Evolutionary conservation across 805 yeast genomes (phyloP), one percentile per base, ranked within the genome.

Genomic region (Ascoidea tarda): DNA sequence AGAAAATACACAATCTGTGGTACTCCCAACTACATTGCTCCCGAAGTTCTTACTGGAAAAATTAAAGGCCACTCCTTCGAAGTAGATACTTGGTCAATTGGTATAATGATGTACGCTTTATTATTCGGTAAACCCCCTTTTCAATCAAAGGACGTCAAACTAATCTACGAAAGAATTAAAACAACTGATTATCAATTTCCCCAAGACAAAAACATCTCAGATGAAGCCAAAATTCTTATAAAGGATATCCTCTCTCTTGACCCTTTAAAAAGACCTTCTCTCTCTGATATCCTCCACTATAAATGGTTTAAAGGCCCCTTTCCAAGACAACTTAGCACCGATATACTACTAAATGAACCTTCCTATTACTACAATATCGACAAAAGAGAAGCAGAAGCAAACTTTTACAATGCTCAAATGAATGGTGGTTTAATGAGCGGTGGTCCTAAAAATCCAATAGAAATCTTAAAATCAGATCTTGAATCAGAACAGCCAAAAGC

Each of bases 11-110:
- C 99, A 48, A 87, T 93, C 53, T 93, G 99, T 68, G 99, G 99
- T 52, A 93, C 99, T 31, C 99, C 99, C 55, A 93, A 93, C 69
- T 93, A 93, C 66, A 93, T 93, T 64, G 97, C 99, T 0, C 99
- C 99, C 6, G 99, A 93, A 71, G 96, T 93, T 28, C 75, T 93
- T 58, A 86, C 89, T 46, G 95, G 96, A 33, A 88, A 88, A 61
- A 78, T 74, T 52, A 76, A 80, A 10, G 99, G 98, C 6, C 99
- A 93, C 66, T 82, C 95, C 51, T 90, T 81, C 63, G 96, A 89
- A 66, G 97, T 89, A 47, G 99, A 93, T 66, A 79, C 89, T 55
- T 93, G 99, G 99, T 95, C 99, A 6, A 81, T 89, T 58, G 99
- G 99, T 55, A 87, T 93, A 54, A 93, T 93, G 88, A 76, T 93